Evolutionary conservation across 2,329 filamentous ascomycete genomes (phyloP).

Genomic region (Emericellopsis cladophorae): DNA sequence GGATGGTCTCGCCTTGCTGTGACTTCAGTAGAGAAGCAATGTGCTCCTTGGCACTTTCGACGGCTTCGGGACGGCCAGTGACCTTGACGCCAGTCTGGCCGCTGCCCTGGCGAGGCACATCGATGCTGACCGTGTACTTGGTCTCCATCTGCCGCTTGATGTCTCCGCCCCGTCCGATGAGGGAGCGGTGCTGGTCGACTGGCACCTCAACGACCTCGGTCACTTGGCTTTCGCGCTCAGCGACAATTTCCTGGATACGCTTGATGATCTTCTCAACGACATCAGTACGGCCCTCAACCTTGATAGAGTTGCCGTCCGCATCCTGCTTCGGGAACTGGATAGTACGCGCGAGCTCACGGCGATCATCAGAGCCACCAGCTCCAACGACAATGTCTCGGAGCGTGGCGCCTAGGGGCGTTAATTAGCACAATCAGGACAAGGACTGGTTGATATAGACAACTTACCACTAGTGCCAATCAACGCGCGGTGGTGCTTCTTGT

Average conservation of each 20-base stretch:
- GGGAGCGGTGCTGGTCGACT: conserved; percentile 74
- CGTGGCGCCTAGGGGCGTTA: conserved; percentile 49
- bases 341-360: conserved; percentile 71
- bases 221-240: conserved; percentile 73
- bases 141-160: conserved; percentile 74
- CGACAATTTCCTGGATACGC: conserved; percentile 69
- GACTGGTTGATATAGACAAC: conserved; percentile 17
- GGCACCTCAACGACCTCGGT: conserved; percentile 71
- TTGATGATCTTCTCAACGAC: conserved; percentile 83
- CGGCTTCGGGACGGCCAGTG: conserved; percentile 62
- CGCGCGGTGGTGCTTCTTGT: conserved; percentile 83
- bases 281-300: conserved; percentile 70
- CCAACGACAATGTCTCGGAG: conserved; percentile 77
- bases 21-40: conserved; percentile 70
- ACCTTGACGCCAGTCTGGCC: conserved; percentile 79
- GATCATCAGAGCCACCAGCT: conserved; percentile 82
- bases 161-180: conserved; percentile 89
- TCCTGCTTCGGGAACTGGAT: conserved; percentile 93
- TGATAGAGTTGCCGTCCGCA: conserved; percentile 69
- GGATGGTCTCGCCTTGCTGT: conserved; percentile 77
- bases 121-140: conserved; percentile 74
- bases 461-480: conserved; percentile 82
- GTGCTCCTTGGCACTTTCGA: conserved; percentile 78
- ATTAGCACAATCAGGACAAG: neutral
- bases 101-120: conserved; percentile 82